Base-by-base conservation (phyloP, 495 filamentous ascomycete genomes). In the Daldinia grandis region DNA sequence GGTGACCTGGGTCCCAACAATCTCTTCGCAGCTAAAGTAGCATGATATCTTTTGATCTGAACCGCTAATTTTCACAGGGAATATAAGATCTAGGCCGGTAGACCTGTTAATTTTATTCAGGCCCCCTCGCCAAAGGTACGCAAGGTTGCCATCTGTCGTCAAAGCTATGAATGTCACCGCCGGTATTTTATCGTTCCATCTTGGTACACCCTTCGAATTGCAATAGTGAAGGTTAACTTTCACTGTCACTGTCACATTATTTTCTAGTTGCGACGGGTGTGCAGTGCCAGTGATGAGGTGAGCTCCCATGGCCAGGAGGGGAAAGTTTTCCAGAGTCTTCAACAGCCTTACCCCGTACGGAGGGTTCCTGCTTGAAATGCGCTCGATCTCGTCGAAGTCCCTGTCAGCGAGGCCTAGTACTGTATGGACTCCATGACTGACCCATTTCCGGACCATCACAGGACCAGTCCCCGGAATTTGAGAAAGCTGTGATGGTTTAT, bases 391-490 rank as follows among this genome's bases (percentile, higher is more conserved):
- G 62, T 88, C 83, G 33, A 89, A 78, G 35, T 95, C 89, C 12
- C 86, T 83, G n/a, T 75, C 77, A 51, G 89, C 90, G 30, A 99
- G 81, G n/a, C 83, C 85, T 64, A 92, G 85, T 10, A 99, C 85
- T 28, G 83, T 92, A 21, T 83, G 85, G 42, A 98, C 87, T 6
- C 90, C 90, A 38, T 88, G 87, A 61, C 83, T 84, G 7, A 89
- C 89, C 40, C 98, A 84, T 76, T 94, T 97, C 31, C 92, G 85
- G 40, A 95, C 89, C 5, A 88, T 86, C 3, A 90, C 93, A 14
- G 89, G 82, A 0, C 95, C 96, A 53, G 97, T 86, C n/a, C 89
- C 87, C 3, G 92, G 89, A 8, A 99, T 85, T 74, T 99, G 95
- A 61, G 92, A 94, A 76, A 99, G 87, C 61, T 98, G 92, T 17